These are phyloP conservation scores for Penicillium fuscoglaucum DNA, from an alignment of 2,329 filamentous ascomycete species.

Conservation along the genomic window DNA sequence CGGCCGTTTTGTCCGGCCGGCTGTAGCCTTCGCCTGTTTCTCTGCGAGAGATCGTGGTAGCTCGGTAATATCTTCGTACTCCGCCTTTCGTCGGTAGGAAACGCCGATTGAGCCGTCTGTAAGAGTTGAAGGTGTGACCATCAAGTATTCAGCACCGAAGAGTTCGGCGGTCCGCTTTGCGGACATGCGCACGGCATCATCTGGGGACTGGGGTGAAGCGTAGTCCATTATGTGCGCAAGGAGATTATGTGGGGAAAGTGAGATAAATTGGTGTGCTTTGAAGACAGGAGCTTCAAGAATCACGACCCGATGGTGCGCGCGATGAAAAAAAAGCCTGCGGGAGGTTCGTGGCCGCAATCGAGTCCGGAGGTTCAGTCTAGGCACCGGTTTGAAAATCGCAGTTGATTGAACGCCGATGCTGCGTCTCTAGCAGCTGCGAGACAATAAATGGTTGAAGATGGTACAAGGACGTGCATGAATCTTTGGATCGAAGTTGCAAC, in stretches of 20 bases:
- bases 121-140: slow-evolving; percentile 46
- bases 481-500: slow-evolving; percentile 13
- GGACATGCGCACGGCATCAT: slow-evolving; percentile 44
- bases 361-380: neutral
- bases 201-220: slow-evolving; percentile 31
- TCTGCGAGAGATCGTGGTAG: slow-evolving; percentile 76
- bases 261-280: neutral
- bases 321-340: slow-evolving; percentile 23
- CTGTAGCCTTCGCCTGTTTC: slow-evolving; percentile 70
- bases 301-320: slow-evolving; percentile 15
- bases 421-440: neutral
- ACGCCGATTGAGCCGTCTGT: slow-evolving; percentile 44
- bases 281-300: slow-evolving; percentile 6
- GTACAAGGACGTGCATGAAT: slow-evolving; percentile 13
- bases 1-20: slow-evolving; percentile 63
- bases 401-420: neutral
- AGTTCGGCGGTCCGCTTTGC: slow-evolving; percentile 50
- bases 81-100: slow-evolving; percentile 52
- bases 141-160: slow-evolving; percentile 50
- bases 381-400: neutral
- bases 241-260: neutral
- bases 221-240: slow-evolving; percentile 32
- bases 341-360: neutral
- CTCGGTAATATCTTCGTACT: slow-evolving; percentile 76
- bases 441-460: slow-evolving; percentile 2